Conservation (phyloP, 257 asterid genomes). For the Solanum commersonii region DNA sequence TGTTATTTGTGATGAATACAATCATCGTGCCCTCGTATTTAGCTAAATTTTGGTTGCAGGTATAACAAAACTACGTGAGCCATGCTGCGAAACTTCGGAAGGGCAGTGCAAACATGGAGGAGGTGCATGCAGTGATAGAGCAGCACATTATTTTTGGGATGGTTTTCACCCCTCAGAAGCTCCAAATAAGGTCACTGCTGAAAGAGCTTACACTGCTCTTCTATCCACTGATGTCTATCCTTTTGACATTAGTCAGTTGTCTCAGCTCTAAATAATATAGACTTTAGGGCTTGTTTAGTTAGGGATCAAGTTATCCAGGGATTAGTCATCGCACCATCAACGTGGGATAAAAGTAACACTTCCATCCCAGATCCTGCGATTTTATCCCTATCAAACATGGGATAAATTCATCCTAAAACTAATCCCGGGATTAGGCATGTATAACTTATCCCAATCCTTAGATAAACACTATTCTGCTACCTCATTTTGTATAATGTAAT, state of each 20-base stretch:
- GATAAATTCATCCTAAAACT: too few species aligned
- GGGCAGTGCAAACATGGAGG: slow-evolving; percentile 17
- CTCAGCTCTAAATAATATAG: neutral
- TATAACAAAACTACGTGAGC: neutral
- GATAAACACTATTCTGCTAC: neutral
- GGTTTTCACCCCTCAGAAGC: slow-evolving; percentile 22
- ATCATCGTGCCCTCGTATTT: neutral
- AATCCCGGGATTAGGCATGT: neutral
- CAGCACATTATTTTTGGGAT: slow-evolving; percentile 23
- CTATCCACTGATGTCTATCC: slow-evolving; percentile 27
- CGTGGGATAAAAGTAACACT: neutral
- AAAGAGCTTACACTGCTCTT: slow-evolving; percentile 10
- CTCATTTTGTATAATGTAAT: neutral
- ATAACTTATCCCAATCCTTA: neutral
- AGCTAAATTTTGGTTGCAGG: slow-evolving; percentile 12
- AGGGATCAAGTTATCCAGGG: neutral
- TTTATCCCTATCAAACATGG: neutral
- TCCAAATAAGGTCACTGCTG: neutral
- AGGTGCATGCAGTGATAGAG: slow-evolving; percentile 22
- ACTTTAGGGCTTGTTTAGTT: neutral
- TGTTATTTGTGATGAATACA: neutral
- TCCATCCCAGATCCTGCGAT: neutral
- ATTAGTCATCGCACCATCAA: neutral
- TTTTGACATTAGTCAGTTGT: slow-evolving; percentile 17
- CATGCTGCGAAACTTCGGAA: slow-evolving; percentile 24